Percentiles rank a stretch among this genome's conserved stretches.
Conservation (phyloP, 345 rosid species). For the Noccaea bulbosa region DNA sequence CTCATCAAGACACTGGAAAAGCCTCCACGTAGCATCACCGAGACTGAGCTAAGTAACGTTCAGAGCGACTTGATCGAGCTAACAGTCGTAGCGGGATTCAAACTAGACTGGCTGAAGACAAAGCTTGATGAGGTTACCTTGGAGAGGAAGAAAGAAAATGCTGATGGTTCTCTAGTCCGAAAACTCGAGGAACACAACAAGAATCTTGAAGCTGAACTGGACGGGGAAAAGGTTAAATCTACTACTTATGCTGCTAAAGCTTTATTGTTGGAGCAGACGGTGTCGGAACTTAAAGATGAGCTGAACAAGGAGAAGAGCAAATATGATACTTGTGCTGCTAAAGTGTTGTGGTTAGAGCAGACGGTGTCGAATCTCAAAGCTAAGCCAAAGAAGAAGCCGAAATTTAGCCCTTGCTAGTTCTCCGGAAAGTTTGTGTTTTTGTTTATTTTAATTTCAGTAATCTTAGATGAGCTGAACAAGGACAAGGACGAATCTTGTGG, state of each 20-base stretch:
- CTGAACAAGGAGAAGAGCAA: too few relatives aligned
- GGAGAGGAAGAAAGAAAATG: background rate
- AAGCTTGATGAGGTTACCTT: background rate
- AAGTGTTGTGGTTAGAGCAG: background rate
- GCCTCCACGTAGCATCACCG: background rate
- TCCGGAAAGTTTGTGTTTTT: background rate
- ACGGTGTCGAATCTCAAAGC: background rate
- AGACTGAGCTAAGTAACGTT: background rate
- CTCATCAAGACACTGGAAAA: background rate
- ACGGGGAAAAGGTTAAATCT: background rate
- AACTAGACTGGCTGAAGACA: background rate
- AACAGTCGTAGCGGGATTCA: background rate
- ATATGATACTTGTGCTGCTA: too few relatives aligned
- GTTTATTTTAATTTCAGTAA: background rate
- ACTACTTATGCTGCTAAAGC: background rate
- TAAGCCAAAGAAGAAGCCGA: too few relatives aligned
- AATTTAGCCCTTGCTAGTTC: background rate
- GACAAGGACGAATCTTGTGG: too few relatives aligned
- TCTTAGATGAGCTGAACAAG: too few relatives aligned
- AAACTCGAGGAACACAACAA: background rate
- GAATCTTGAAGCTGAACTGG: background rate
- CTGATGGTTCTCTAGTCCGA: background rate
- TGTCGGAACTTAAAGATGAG: too few relatives aligned
- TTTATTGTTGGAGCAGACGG: background rate
- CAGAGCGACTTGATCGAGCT: background rate